Percentiles rank a stretch among this genome's conserved stretches.
phyloP scores from a whole-genome alignment of 2,329 filamentous ascomycete genomes.

The Triangularia setosa region DNA sequence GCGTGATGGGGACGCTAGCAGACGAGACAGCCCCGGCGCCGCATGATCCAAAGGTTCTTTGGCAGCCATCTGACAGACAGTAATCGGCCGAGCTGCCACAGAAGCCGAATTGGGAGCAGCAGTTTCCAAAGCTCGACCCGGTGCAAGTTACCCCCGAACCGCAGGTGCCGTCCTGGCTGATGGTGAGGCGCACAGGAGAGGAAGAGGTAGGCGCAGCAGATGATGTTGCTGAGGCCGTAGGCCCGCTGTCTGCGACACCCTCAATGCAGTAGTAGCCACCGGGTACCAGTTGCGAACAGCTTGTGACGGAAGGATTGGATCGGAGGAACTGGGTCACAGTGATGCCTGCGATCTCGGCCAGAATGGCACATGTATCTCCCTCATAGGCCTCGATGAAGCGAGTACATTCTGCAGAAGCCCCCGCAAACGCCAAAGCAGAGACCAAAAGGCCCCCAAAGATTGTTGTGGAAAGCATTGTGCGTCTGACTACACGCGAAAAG shows the following conservation, averaged over 20 bases:
- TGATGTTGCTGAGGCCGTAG: background rate
- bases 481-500: background rate
- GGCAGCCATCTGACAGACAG: slow-evolving; percentile 24
- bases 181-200: background rate
- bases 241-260: slow-evolving; percentile 10
- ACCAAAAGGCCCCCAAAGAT: slow-evolving; percentile 7
- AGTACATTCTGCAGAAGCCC: slow-evolving; percentile 18
- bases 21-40: background rate
- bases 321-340: slow-evolving; percentile 25
- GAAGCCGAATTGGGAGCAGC: slow-evolving; percentile 26
- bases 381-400: slow-evolving; percentile 22
- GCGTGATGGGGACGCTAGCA: background rate
- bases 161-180: slow-evolving; percentile 25
- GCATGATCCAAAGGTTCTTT: slow-evolving; percentile 21
- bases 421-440: slow-evolving; percentile 11
- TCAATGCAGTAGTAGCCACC: slow-evolving; percentile 23
- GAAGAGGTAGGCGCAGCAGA: background rate
- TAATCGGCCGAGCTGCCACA: slow-evolving; percentile 26
- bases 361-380: slow-evolving; percentile 27
- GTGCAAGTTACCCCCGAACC: slow-evolving; percentile 22
- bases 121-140: slow-evolving; percentile 24
- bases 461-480: slow-evolving; percentile 12
- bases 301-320: slow-evolving; percentile 21
- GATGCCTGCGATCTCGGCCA: slow-evolving; percentile 24
- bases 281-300: slow-evolving; percentile 19